A percentile compares a stretch with the other conserved stretches of the same genome.
These are phyloP conservation scores for Epichloe gansuensis DNA, from an alignment of 2,329 filamentous ascomycete genomes.

Conservation along the genomic window DNA sequence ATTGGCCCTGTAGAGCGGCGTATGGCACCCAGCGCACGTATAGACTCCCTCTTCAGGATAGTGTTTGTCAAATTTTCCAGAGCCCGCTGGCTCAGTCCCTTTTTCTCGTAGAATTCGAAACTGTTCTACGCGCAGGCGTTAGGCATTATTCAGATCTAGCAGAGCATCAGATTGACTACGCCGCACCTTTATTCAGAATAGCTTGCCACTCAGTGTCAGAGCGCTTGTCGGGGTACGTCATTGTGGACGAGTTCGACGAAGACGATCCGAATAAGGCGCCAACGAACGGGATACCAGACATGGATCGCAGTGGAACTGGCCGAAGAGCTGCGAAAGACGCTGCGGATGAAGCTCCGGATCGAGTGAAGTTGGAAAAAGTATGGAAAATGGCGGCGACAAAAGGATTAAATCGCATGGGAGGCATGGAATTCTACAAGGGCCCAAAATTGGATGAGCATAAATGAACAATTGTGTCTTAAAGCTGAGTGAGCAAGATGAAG, in stretches of 20 bases:
- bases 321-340: slow-evolving; percentile 13
- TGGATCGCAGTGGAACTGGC: slow-evolving; percentile 34
- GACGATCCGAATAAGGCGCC: slow-evolving; percentile 56
- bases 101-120: slow-evolving; percentile 88
- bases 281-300: slow-evolving; percentile 69
- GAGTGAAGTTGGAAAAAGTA: slow-evolving; percentile 33
- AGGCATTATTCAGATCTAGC: background rate
- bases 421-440: background rate
- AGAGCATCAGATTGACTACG: background rate
- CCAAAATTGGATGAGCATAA: background rate
- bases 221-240: slow-evolving; percentile 71
- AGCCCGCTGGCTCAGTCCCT: slow-evolving; percentile 72
- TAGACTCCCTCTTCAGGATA: slow-evolving; percentile 65
- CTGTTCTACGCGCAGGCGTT: slow-evolving; percentile 52
- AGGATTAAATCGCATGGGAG: slow-evolving; percentile 37
- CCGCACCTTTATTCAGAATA: slow-evolving; percentile 49
- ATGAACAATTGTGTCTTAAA: background rate
- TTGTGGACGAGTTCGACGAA: slow-evolving; percentile 40
- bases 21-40: slow-evolving; percentile 71
- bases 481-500: background rate
- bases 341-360: slow-evolving; percentile 12
- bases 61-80: slow-evolving; percentile 82
- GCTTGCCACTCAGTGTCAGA: slow-evolving; percentile 79
- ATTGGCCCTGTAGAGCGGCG: slow-evolving; percentile 80
- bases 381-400: slow-evolving; percentile 34